Evolutionary conservation across 2,329 filamentous ascomycete genomes (phyloP).

Genomic region (Pseudodiploospora longispora): DNA sequence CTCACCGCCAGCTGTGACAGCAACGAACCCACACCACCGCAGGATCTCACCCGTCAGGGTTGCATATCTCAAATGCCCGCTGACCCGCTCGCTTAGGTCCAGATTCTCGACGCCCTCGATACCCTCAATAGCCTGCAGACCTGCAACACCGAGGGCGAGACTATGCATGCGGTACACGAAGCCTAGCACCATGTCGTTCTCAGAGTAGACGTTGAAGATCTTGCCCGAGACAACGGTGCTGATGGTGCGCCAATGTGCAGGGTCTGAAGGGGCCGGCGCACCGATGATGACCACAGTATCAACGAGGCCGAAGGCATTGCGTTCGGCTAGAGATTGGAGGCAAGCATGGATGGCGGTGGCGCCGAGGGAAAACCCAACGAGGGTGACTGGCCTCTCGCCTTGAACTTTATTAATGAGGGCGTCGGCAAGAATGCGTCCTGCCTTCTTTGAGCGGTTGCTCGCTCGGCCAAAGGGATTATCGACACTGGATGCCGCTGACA

Average conservation of each 20-base stretch:
- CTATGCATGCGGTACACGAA: slow-evolving; percentile 82
- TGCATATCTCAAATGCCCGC: slow-evolving; percentile 46
- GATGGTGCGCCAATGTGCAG: slow-evolving; percentile 66
- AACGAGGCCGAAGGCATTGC: slow-evolving; percentile 73
- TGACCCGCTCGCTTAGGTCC: slow-evolving; percentile 44
- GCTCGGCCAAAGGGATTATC: slow-evolving; percentile 80
- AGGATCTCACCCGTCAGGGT: slow-evolving; percentile 43
- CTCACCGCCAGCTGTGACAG: slow-evolving; percentile 33
- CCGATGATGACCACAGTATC: slow-evolving; percentile 81
- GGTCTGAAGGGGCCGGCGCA: slow-evolving; percentile 64
- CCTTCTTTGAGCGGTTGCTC: slow-evolving; percentile 69
- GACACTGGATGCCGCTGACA: slow-evolving; percentile 59
- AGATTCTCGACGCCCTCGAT: slow-evolving; percentile 58
- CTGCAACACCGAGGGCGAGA: slow-evolving; percentile 75
- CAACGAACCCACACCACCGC: slow-evolving; percentile 41
- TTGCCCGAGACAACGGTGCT: slow-evolving; percentile 72
- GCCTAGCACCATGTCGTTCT: slow-evolving; percentile 78
- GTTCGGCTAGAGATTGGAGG: slow-evolving; percentile 65
- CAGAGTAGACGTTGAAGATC: slow-evolving; percentile 81
- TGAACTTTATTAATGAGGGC: slow-evolving; percentile 75
- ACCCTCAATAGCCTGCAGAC: slow-evolving; percentile 63
- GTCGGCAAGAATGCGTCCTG: slow-evolving; percentile 71
- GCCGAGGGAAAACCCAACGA: slow-evolving; percentile 76
- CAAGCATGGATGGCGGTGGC: slow-evolving; percentile 78
- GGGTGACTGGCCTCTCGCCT: slow-evolving; percentile 70